phyloP scores from a whole-genome alignment of 129 eudicot genomes.

The sunflower (Helianthus annuus) region HanXRQr2.0-SUNRISE NC_035449.2:32818641-32819140 shows the following conservation, averaged over 20 bases:
- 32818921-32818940: conserved; percentile 29
- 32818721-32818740: too few relatives aligned
- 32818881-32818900: neutral
- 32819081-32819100: neutral
- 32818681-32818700: too few relatives aligned
- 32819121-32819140: neutral
- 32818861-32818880: neutral
- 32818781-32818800: too few relatives aligned
- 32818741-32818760: too few relatives aligned
- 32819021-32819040: conserved; percentile 17
- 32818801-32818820: too few relatives aligned
- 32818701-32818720: too few relatives aligned
- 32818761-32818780: too few relatives aligned
- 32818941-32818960: conserved; percentile 32
- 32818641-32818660: too few relatives aligned
- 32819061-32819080: neutral
- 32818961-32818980: conserved; percentile 31
- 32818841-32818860: neutral
- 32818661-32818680: too few relatives aligned
- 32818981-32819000: conserved; percentile 16
- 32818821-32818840: too few relatives aligned
- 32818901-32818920: neutral
- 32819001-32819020: conserved; percentile 32
- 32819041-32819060: neutral
- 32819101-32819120: conserved; percentile 1